Conservation (phyloP, 345 rosid species). For the Lenwebbia sp. region DNA sequence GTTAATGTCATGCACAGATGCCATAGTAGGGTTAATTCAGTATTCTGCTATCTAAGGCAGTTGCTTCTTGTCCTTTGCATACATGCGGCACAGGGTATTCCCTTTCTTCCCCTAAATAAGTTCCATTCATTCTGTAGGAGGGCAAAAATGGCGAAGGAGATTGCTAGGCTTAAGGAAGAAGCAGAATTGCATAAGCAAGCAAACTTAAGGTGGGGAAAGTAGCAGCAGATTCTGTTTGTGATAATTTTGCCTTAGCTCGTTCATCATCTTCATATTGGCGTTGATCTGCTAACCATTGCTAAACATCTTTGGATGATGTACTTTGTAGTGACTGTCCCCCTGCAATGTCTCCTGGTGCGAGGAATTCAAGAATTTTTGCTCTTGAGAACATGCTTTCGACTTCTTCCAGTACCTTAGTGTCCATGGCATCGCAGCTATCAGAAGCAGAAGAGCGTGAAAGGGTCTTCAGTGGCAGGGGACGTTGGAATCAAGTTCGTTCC, state of each 20-base stretch:
- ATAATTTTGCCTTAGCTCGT: background rate
- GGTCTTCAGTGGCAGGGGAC: constrained; percentile 78
- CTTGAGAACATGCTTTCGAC: constrained; percentile 93
- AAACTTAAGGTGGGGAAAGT: constrained; percentile 39
- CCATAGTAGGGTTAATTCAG: background rate
- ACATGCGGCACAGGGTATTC: background rate
- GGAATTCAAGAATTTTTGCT: constrained; percentile 89
- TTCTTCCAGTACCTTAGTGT: constrained; percentile 74
- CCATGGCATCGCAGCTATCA: constrained; percentile 96
- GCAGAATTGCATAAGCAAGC: constrained; percentile 39
- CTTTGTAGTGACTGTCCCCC: constrained; percentile 42
- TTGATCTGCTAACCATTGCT: background rate
- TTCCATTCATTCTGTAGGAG: constrained; percentile 43
- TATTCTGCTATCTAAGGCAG: background rate
- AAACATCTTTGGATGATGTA: constrained; percentile 1
- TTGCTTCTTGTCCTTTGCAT: background rate
- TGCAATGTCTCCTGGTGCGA: constrained; percentile 89
- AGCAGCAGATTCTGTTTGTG: background rate
- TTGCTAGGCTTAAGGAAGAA: constrained; percentile 81
- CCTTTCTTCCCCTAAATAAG: background rate
- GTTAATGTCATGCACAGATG: background rate
- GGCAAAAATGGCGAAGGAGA: constrained; percentile 80
- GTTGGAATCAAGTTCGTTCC: constrained; percentile 95
- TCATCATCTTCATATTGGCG: background rate
- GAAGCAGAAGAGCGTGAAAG: constrained; percentile 98